Evolutionary conservation across 1,284 basidiomycete species (phyloP), one percentile per base, ranked within the genome.

Genomic region (Puccinia novopanici): DNA sequence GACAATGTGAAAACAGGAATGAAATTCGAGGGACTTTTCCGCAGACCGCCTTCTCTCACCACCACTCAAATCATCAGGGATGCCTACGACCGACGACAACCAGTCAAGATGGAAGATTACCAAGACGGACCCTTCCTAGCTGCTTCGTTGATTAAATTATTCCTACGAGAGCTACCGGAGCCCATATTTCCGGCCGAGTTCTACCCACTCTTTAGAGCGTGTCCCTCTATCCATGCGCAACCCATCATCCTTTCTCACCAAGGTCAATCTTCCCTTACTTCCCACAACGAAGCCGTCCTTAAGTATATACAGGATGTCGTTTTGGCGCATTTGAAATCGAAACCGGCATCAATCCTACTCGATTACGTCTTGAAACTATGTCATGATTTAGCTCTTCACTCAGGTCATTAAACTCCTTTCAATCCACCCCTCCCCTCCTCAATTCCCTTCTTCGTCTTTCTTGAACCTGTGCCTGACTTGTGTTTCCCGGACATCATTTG

Each of bases 61-160:
- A 61, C 68, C 27, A 48, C 68, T 27, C 65, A 72, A 72, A 68
- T 79, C 42, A 59, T 79, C 54, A 71, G 77, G 24, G 67, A 79
- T 50, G 77, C 77, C 6, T 79, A 79, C 42, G 77, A 70, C 65
- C 77, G 68, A 30, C 52, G 77, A 9, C 77, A 71, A n/a, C 54
- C 68, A 45, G 55, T 79, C 37, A 71, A 71, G 19, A 55, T 79
- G 17, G 37, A 40, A 57, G 77, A 79, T 40, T 72, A 79, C 50
- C 24, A 67, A 22, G 77, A 79, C 59, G 77, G 40, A 19, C 68
- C 77, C 15, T 71, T 71, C 19, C 37, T 79, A 27, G 77, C 77
- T 13, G 65, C 77, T 22, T 79, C 77, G 37, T 40, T 79, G 19
- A 48, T 79, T 10, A 79, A 79, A n/a, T 30, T 45, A 10, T 79